These are phyloP conservation scores for Exophiala sp. DNA, from an alignment of 2,329 filamentous ascomycete species.

Conservation along the genomic window DNA sequence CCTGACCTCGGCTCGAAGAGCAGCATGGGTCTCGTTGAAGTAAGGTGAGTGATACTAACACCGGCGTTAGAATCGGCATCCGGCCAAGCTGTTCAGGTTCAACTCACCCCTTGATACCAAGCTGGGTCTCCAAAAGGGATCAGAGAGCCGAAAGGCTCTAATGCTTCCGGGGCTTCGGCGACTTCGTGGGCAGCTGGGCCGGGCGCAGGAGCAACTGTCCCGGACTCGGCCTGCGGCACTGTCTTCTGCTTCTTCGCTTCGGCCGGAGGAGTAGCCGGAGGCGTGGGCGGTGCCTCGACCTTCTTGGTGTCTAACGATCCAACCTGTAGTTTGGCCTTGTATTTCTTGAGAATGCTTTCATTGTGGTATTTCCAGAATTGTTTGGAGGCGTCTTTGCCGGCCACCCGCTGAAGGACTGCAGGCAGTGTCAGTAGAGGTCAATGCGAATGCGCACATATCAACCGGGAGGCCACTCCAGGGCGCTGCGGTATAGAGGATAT, in stretches of 20 bases:
- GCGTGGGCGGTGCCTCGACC: conserved; percentile 49
- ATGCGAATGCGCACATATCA: too few species aligned
- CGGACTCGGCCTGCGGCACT: conserved; percentile 56
- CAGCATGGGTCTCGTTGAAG: conserved; percentile 89
- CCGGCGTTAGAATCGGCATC: conserved; percentile 1
- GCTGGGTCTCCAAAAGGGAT: conserved; percentile 87
- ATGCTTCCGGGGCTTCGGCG: conserved; percentile 54
- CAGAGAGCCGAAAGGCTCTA: conserved; percentile 78
- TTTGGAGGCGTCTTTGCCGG: conserved; percentile 62
- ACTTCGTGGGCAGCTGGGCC: conserved; percentile 33
- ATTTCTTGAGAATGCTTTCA: conserved; percentile 56
- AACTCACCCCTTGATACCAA: conserved; percentile 87
- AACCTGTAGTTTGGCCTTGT: conserved; percentile 54
- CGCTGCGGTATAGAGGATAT: too few species aligned
- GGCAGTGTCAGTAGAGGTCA: conserved; percentile 4
- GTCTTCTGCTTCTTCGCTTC: conserved; percentile 46
- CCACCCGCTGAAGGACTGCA: conserved; percentile 58
- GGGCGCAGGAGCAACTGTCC: conserved; percentile 45
- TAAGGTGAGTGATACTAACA: conserved; percentile 86
- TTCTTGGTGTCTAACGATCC: conserved; percentile 83
- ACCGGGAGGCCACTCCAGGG: too few species aligned
- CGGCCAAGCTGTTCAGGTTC: background rate
- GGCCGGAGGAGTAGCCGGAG: conserved; percentile 43
- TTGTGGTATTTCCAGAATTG: conserved; percentile 64
- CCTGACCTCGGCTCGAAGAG: conserved; percentile 82